Evolutionary conservation across 352 stramenopile species (phyloP), one percentile per base, ranked within the genome.

Genomic region (Pythium guiyangense): DNA sequence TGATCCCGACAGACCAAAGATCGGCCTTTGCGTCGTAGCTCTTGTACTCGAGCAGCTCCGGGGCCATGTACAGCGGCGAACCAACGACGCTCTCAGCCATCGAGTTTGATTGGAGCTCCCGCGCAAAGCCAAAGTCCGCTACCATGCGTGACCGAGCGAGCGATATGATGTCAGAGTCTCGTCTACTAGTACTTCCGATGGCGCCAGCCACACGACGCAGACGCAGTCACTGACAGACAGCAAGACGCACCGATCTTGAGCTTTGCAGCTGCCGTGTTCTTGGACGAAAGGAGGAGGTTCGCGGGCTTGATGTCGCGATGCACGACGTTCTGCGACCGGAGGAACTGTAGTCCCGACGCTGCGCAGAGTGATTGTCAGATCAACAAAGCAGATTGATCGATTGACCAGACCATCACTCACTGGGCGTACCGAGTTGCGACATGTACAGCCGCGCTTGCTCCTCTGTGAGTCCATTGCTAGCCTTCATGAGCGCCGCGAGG

Each of bases 11-110:
- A 4, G 77, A 88, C 82, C 82, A 92, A 27, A 92, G 61, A 58
- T 92, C 82, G 0, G 82, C 82, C 62, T 90, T 92, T 25, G 82
- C 82, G 54, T 92, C 79, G 60, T 92, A 92, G 59, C 79, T 86
- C 63, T 92, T 92, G 77, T 90, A 92, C 66, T 92, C 82, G 31
- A 92, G 67, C 22, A 92, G 57, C 49, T 92, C 82, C 0, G 82
- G 82, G 0, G 82, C 82, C 82, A 92, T 92, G 52, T 92, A 92
- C 5, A 92, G 64, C 10, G 82, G 82, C 4, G 82, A 92, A 0
- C 82, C 82, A 14, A 92, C 82, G 17, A 92, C 82, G 65, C 82
- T 92, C 54, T 92, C 82, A 15, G 82, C 82, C 62, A 92, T 75
- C 48, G 77, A 86, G 60, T 92, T 80, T 14, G 75, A 84, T 40